A percentile compares a stretch with the other conserved stretches of the same genome.
phyloP scores from a whole-genome alignment of 177 flowering plant species.

The Telopea speciosissima region DNA sequence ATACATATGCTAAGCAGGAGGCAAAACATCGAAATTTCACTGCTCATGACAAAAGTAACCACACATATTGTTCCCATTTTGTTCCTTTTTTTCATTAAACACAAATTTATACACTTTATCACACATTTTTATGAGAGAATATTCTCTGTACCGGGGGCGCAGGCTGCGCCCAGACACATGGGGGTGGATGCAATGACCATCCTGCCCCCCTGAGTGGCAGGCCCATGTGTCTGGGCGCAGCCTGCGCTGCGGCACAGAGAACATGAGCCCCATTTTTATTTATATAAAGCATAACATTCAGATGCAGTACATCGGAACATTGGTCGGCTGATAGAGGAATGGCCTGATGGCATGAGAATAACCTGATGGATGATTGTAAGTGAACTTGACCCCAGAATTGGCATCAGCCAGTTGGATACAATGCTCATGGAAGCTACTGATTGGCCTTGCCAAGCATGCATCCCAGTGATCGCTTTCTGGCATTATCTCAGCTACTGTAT shows the following conservation, averaged over 20 bases:
- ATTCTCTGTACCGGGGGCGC: too few relatives aligned
- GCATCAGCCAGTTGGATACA: slow-evolving; percentile 53
- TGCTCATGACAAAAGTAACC: too few relatives aligned
- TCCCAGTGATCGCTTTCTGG: slow-evolving; percentile 93
- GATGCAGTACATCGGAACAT: slow-evolving; percentile 61
- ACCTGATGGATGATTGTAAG: slow-evolving; percentile 75
- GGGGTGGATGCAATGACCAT: too few relatives aligned
- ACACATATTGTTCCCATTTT: background rate
- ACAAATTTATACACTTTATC: background rate
- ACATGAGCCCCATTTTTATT: too few relatives aligned
- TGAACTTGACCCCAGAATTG: slow-evolving; percentile 69
- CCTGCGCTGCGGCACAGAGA: too few relatives aligned
- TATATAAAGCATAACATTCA: slow-evolving; percentile 18
- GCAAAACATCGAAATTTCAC: too few relatives aligned
- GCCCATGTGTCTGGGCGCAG: too few relatives aligned
- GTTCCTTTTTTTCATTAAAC: background rate
- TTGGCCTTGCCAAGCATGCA: slow-evolving; percentile 84
- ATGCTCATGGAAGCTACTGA: slow-evolving; percentile 78
- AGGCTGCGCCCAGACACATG: too few relatives aligned
- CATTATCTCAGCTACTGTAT: slow-evolving; percentile 96
- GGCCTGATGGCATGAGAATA: slow-evolving; percentile 62
- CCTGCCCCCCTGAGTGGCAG: too few relatives aligned
- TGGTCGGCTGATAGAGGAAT: slow-evolving; percentile 63
- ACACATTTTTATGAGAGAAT: background rate
- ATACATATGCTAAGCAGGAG: too few relatives aligned